Percentiles rank a stretch among this genome's conserved stretches.
These are phyloP conservation scores for Fusarium palustre DNA, from an alignment of 2,329 filamentous ascomycete species.

Conservation along the genomic window DNA sequence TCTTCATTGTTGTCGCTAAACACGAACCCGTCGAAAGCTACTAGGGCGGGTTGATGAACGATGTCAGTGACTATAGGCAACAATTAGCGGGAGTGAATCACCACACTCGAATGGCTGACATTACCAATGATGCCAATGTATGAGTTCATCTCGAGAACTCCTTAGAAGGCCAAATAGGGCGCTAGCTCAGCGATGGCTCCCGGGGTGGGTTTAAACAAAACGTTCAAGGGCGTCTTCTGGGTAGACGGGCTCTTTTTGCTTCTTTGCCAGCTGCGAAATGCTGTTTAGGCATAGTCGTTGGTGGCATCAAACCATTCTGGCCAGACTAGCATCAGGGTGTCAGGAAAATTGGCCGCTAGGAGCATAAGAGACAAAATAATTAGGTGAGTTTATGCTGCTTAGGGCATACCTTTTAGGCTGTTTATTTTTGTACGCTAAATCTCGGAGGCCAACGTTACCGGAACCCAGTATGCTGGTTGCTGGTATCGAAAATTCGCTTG, in stretches of 20 bases:
- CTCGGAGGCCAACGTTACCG: no score
- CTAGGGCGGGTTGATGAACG: not conserved
- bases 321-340: not conserved
- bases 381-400: no score
- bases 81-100: accelerated
- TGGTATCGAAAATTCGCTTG: no score
- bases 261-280: not conserved
- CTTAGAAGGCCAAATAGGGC: not conserved
- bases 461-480: no score
- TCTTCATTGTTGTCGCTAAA: not conserved
- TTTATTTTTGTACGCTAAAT: no score
- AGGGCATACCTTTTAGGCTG: no score
- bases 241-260: not conserved
- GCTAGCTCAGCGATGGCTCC: not conserved
- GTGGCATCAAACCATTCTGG: not conserved
- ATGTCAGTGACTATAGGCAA: not conserved
- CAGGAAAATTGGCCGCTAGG: no score
- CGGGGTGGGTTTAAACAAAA: not conserved
- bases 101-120: accelerated
- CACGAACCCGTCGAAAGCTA: accelerated
- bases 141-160: accelerated
- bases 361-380: no score
- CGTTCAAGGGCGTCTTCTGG: not conserved
- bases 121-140: not conserved
- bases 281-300: not conserved